Evolutionary conservation across 805 yeast genomes (phyloP).

Genomic region (Myxozyma neglecta): DNA sequence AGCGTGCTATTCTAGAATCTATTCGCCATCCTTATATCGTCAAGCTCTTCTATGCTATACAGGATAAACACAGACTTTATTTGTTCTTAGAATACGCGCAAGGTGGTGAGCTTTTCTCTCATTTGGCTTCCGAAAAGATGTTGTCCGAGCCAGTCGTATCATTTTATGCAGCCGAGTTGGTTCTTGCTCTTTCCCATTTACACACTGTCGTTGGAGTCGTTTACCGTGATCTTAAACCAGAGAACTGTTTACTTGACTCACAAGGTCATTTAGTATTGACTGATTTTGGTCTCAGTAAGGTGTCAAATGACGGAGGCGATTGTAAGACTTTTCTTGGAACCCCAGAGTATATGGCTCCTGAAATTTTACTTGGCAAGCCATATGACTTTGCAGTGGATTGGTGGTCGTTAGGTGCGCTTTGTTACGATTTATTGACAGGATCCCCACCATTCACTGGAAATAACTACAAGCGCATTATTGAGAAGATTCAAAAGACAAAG

Average conservation of each 20-base stretch:
- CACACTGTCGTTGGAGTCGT: constrained; percentile 74
- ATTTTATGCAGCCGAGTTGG: constrained; percentile 77
- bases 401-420: constrained; percentile 87
- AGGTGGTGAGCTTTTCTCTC: constrained; percentile 82
- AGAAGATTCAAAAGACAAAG: constrained; percentile 66
- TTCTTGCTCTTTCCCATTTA: constrained; percentile 71
- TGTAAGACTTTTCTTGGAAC: constrained; percentile 70
- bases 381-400: constrained; percentile 83
- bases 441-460: constrained; percentile 87
- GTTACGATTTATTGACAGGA: constrained; percentile 78
- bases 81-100: constrained; percentile 76
- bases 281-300: constrained; percentile 74
- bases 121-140: constrained; percentile 51
- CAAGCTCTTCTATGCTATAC: constrained; percentile 77
- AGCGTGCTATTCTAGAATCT: constrained; percentile 67
- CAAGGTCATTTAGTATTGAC: constrained; percentile 81
- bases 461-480: constrained; percentile 71
- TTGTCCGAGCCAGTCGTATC: constrained; percentile 60
- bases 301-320: constrained; percentile 44
- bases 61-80: constrained; percentile 74
- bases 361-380: constrained; percentile 71
- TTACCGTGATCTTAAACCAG: constrained; percentile 86
- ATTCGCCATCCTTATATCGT: constrained; percentile 81
- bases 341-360: constrained; percentile 89
- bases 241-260: constrained; percentile 74